Conservation (phyloP, 2,329 filamentous ascomycete genomes). For the Phaeophleospora eucalypticola region DNA sequence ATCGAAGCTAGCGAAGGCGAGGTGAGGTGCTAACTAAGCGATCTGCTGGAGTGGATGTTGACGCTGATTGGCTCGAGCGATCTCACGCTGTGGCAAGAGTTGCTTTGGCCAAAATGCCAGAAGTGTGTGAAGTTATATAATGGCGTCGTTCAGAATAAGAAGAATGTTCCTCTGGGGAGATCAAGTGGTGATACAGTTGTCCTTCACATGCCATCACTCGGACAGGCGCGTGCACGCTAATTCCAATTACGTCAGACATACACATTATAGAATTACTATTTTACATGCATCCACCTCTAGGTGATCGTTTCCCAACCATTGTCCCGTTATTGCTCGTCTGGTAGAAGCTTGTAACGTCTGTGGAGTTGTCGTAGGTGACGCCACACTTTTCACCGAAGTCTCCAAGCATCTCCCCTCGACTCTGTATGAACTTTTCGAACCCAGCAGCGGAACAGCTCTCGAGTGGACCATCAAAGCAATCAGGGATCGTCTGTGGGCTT, state of each 20-base stretch:
- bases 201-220: neutral
- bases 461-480: constrained; percentile 48
- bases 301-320: constrained; percentile 16
- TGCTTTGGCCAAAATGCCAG: too few relatives aligned
- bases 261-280: constrained; percentile 2
- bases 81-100: too few relatives aligned
- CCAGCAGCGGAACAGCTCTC: constrained; percentile 46
- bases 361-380: constrained; percentile 42
- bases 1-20: neutral
- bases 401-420: constrained; percentile 42
- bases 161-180: too few relatives aligned
- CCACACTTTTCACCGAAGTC: constrained; percentile 42
- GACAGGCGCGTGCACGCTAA: neutral
- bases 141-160: too few relatives aligned
- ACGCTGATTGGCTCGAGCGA: neutral
- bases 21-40: neutral
- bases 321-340: constrained; percentile 19
- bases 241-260: neutral
- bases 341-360: constrained; percentile 34
- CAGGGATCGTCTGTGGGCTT: constrained; percentile 46
- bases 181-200: too few relatives aligned
- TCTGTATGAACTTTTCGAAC: constrained; percentile 43
- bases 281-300: neutral
- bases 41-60: neutral
- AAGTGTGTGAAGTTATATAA: too few relatives aligned